Base-by-base conservation (phyloP, 345 rosid species). In the Cardiospermum halicacabum region DNA sequence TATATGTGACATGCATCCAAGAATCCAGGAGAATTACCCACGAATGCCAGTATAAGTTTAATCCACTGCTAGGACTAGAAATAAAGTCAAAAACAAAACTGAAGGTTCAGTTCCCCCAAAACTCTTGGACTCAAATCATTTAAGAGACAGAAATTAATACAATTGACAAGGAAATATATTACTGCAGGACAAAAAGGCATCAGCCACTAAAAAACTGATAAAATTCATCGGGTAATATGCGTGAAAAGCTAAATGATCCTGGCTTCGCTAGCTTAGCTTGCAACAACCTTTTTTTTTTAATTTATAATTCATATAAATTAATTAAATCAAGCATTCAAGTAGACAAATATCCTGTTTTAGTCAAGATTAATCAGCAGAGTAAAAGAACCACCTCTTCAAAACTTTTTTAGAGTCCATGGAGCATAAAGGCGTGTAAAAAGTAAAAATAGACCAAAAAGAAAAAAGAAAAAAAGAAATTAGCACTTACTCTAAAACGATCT, bases 401-500 rank as follows among this genome's bases (percentile, higher is more conserved):
- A 28, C 8, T 12, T 50, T 21, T 36, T 47, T 11, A 9, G 26
- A 64, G 59, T 34, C 36, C 22, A 22, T 21, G 47, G 25, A 55
- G 58, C 58, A 25, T 10, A 11, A 36, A 31, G 43, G 15, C 49
- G 1, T 2, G 24, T 2, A 63, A 63, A 15, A 34, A 24, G 21
- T 18, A 22, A 15, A 56, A 12, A 12, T 49, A 18, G 16, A 15
- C 27, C 25, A 31, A 12, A 2, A 6, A 37, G 4, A 39, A 3
- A 21, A n/a, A n/a, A n/a, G n/a, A n/a, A n/a, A n/a, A n/a, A n/a
- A n/a, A n/a, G n/a, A n/a, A n/a, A n/a, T n/a, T 3, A 48, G n/a
- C 31, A 21, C 37, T 24, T 70, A 89, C 97, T 96, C 81, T 84
- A 68, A 94, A 94, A 43, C 97, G 91, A 58, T 91, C 91, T 58